Base-by-base conservation (phyloP, 805 yeast species). In the Candida andamanensis region DNA sequence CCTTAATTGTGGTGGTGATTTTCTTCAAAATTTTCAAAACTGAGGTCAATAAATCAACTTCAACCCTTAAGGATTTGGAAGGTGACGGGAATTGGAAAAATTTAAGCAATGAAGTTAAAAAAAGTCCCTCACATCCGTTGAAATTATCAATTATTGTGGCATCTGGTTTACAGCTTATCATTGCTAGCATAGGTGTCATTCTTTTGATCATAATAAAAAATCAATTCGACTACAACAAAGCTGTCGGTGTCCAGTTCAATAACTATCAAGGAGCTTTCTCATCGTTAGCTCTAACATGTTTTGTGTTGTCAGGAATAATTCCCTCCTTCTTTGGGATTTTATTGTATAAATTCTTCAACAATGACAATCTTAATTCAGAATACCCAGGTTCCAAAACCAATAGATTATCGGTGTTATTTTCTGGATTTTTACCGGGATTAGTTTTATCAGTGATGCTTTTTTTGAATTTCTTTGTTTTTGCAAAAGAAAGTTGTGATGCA, bases 241-340 rank as follows among this genome's bases (percentile, higher is more conserved):
- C 35, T 11, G 39, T 44, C 8, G 49, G 52, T 4, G 56, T 75
- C 4, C 63, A 80, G 24, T 74, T 80, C 38, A 85, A 81, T 36
- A 72, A 76, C 44, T 75, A 77, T 35, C 74, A 82, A 35, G 85
- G 85, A 24, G 77, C 85, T 11, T 51, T 82, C 32, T 30, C 46
- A 7, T 69, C 84, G 6, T 63, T 79, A 30, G 74, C 86, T 0
- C 46, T 82, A 15, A 49, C 72, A 3, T 62, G 78, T 37, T 78
- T 85, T 45, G 72, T 81, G 4, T 50, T 74, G 17, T 85, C 90
- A 15, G 94, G 92, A 0, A 69, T 78, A 20, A 69, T 81, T 33
- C 78, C 94, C 1, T 86, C 95, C 0, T 84, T 73, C 50, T 60
- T 76, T 4, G 85, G 92, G 26, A 69, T 83, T 11, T 69, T 77